Base-by-base conservation (phyloP, 768 basidiomycete species). In the Psilocybe sp. region DNA sequence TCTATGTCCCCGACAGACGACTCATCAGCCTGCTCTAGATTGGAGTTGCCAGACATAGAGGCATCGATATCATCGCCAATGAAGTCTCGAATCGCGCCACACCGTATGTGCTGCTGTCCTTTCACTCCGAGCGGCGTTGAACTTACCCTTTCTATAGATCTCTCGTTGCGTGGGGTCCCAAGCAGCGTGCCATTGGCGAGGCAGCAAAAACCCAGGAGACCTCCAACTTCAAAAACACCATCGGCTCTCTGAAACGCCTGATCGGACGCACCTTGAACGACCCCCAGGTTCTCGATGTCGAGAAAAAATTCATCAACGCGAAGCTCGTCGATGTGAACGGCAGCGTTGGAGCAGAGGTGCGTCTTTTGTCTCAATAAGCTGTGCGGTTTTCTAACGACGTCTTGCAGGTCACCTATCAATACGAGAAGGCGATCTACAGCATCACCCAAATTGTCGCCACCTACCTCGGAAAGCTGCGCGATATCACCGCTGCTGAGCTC, bases 51-150 rank as follows among this genome's bases (percentile, higher is more conserved):
- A 81, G 94, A 71, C 87, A 91, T 72, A 81, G 92, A 64, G 96
- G 96, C 59, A 96, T 99, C 75, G 96, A 99, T 79, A 94, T 99
- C 70, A 96, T 99, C 75, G 77, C 84, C 53, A 99, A 99, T 69
- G 96, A 99, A 68, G 93, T 95, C 53, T 98, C 95, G 13, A 98
- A 98, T 78, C 89, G 97, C 48, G 82, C 87, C 13, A 98, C 95
- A 19, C 96, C 96, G 93, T 98, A 54, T 64, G 92, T 81, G 18
- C 15, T 41, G 28, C 23, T 3, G 20, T 20, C 32, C 39, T 46
- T 14, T 49, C 20, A 32, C 18, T 15, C 20, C 32, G 6, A 35
- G 34, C 32, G 13, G 20, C 5, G 31, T 35, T 51, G 92, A 50
- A 15, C 32, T 49, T 23, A 36, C 33, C 2, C 40, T 38, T 54